Percentiles rank a stretch among this genome's conserved stretches.
These are phyloP conservation scores for Scheffersomyces stipitis DNA, from an alignment of 805 yeast species.

Conservation along the genomic window DNA sequence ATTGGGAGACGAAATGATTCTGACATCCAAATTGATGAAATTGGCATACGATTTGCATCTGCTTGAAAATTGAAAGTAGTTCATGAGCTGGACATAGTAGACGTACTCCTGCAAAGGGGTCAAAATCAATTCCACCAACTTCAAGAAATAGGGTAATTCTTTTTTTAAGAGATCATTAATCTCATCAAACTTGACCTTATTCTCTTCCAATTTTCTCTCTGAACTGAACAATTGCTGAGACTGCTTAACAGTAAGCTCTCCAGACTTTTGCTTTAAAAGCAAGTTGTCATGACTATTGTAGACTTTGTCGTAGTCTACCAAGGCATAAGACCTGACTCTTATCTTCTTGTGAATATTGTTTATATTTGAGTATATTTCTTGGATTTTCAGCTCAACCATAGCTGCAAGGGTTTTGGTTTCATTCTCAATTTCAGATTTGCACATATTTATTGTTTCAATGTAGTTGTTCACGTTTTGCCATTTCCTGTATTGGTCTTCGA, in stretches of 20 bases:
- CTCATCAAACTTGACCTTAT: constrained; percentile 27
- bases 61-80: constrained; percentile 27
- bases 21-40: constrained; percentile 10
- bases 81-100: constrained; percentile 39
- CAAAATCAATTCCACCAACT: constrained; percentile 28
- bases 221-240: constrained; percentile 20
- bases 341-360: constrained; percentile 25
- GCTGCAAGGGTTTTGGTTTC: constrained; percentile 10
- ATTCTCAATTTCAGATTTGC: constrained; percentile 9
- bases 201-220: constrained; percentile 25
- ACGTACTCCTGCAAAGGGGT: constrained; percentile 29
- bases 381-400: constrained; percentile 13
- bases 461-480: constrained; percentile 22
- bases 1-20: not conserved
- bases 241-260: constrained; percentile 29
- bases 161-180: constrained; percentile 39
- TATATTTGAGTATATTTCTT: constrained; percentile 13
- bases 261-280: constrained; percentile 35
- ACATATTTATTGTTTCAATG: constrained; percentile 13
- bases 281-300: constrained; percentile 26
- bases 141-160: constrained; percentile 48
- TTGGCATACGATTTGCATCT: constrained; percentile 18
- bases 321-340: constrained; percentile 29
- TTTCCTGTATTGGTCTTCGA: constrained; percentile 9
- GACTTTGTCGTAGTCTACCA: constrained; percentile 39